A percentile compares a stretch with the other conserved stretches of the same genome.
These are phyloP conservation scores for Trichosporon asahii DNA, from an alignment of 1,284 basidiomycete species.

Conservation along the genomic window DNA sequence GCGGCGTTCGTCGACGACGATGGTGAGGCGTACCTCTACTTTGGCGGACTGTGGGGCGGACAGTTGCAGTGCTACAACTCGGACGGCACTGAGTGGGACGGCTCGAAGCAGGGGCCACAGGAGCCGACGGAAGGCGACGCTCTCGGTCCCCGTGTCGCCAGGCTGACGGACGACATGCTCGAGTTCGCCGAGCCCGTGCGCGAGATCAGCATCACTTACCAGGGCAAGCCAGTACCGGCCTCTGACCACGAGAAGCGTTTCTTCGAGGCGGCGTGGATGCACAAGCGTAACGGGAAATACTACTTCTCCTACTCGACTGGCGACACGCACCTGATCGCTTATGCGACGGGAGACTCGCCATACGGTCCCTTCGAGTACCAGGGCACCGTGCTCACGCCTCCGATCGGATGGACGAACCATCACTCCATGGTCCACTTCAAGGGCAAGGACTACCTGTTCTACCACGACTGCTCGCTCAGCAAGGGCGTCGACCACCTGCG, in stretches of 20 bases:
- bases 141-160: constrained; percentile 34
- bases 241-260: constrained; percentile 43
- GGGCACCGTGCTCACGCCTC: constrained; percentile 39
- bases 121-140: constrained; percentile 32
- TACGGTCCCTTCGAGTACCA: constrained; percentile 40
- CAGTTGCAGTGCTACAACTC: constrained; percentile 40
- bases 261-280: constrained; percentile 46
- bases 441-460: constrained; percentile 40
- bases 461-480: constrained; percentile 41
- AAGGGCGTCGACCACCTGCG: constrained; percentile 39
- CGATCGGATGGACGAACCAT: constrained; percentile 44
- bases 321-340: constrained; percentile 40
- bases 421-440: constrained; percentile 39
- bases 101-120: constrained; percentile 25
- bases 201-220: constrained; percentile 32
- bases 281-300: constrained; percentile 37
- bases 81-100: constrained; percentile 28
- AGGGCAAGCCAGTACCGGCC: constrained; percentile 30
- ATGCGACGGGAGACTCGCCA: constrained; percentile 32
- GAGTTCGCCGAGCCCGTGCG: constrained; percentile 31
- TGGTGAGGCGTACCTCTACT: constrained; percentile 38
- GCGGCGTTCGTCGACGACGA: constrained; percentile 41
- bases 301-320: constrained; percentile 46
- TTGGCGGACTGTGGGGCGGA: constrained; percentile 45
- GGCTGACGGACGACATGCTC: constrained; percentile 33